Base-by-base conservation (phyloP, 2,329 filamentous ascomycete species). In the Sporothrix brunneoviolacea region DNA sequence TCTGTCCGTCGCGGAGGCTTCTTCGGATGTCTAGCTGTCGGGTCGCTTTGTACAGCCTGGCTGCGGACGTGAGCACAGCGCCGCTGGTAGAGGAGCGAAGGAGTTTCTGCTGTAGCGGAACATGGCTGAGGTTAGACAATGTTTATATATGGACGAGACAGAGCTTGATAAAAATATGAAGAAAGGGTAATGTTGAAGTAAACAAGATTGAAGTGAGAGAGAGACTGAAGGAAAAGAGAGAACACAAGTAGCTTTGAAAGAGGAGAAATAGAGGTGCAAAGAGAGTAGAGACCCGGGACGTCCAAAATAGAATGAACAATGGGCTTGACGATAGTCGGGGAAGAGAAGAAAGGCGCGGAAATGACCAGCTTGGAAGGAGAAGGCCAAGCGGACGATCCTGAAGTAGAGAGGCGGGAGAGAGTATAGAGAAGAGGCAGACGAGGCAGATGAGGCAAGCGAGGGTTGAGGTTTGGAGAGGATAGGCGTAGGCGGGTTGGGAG, bases 121-220 rank as follows among this genome's bases (percentile, higher is more conserved):
- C 63, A 71, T 68, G 70, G 69, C 71, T 72, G 71, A 68, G 61
- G 76, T 79, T 79, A 80, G 76, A 80, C 66, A 70, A 67, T 65
- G 30, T 32, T 5, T 48, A n/a, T 38, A 21, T 16, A 19, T 18
- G 35, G 6, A 10, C 2, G 27, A 39, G 45, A 7, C 18, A 18
- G 30, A 16, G 13, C 21, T 21, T 8, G 30, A 21, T 32, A 39
- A 39, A 37, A 16, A 21, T n/a, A 47, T 39, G 24, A 39, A 47
- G 18, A 32, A 39, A 24, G 24, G 35, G n/a, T n/a, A n/a, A n/a
- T n/a, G n/a, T n/a, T n/a, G n/a, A n/a, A n/a, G n/a, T n/a, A n/a
- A n/a, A n/a, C n/a, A n/a, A n/a, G n/a, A n/a, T n/a, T n/a, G n/a
- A n/a, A n/a, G n/a, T n/a, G n/a, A n/a, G n/a, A n/a, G n/a, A n/a